These are phyloP conservation scores for Pythium rhizo-oryzae DNA, from an alignment of 352 stramenopile species.

Conservation along the genomic window DNA sequence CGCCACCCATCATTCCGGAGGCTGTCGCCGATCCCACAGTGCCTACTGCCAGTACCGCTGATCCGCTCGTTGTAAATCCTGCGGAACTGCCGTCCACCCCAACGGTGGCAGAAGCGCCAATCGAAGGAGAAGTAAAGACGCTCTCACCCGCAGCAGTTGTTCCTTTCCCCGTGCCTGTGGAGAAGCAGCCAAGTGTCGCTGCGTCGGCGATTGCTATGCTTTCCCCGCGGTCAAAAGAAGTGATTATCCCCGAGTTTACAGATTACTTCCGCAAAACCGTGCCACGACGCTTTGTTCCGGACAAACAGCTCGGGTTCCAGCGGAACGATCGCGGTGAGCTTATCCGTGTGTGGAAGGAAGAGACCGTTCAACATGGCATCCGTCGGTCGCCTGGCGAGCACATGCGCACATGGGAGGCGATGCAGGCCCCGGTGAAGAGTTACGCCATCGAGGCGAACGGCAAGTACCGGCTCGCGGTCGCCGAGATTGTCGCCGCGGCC, in stretches of 20 bases:
- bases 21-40: background rate
- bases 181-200: background rate
- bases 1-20: background rate
- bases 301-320: constrained; percentile 58
- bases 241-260: constrained; percentile 60
- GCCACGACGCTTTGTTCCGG: constrained; percentile 36
- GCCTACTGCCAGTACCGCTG: background rate
- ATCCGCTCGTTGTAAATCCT: background rate
- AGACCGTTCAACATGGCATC: constrained; percentile 51
- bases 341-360: constrained; percentile 62
- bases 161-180: background rate
- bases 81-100: background rate
- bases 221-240: background rate
- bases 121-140: background rate
- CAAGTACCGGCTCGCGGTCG: constrained; percentile 58
- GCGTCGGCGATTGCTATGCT: background rate
- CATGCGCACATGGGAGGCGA: constrained; percentile 71
- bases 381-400: constrained; percentile 36
- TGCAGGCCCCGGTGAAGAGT: constrained; percentile 64
- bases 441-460: constrained; percentile 70
- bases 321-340: constrained; percentile 48
- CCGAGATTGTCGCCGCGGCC: constrained; percentile 41
- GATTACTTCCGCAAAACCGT: constrained; percentile 68
- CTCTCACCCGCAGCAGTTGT: background rate
- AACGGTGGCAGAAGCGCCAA: no score